Evolutionary conservation across 352 stramenopile species (phyloP), one percentile per base, ranked within the genome.

Genomic region (Salisapilia sapeloensis): DNA sequence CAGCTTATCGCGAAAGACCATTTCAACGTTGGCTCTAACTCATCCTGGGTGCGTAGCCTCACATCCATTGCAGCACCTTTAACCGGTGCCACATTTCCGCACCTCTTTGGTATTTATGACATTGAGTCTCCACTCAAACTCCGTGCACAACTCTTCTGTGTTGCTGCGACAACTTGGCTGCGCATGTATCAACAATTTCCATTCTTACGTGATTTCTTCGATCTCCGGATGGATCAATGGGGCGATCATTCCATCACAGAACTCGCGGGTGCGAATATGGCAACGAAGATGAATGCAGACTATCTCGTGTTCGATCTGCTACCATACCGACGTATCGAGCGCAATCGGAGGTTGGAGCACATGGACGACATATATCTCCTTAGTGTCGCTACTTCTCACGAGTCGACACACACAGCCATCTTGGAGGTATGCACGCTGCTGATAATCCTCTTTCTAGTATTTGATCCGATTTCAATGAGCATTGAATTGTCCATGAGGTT

Each of bases 211-310:
- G 33, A 34, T 25, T 32, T 58, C 4, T 67, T 54, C 18, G 45
- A 82, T 33, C 44, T 72, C 15, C 50, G 56, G 32, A 77, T 82
- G 66, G 42, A 49, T 10, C 66, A 82, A 25, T 82, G 66, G 66
- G 43, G 25, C 8, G 32, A 36, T 24, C 44, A 48, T 20, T 58
- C 56, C 15, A 44, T 64, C 14, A 46, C 42, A 2, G 48, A 62
- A 8, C 28, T 70, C 6, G 11, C 72, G 19, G 51, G 52, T 23
- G 24, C 24, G 6, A 76, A 57, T 1, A 15, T 24, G 6, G 43
- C 49, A 1, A 38, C 79, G 8, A 51, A 53, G 22, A 26, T 24
- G 6, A 76, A 57, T 1, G 14, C 22, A 5, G 66, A 82, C 31
- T 38, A 62, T 10, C 60, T 48, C 0, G 33, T 82, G 11, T 69